phyloP scores from a whole-genome alignment of 345 rosid species.

The Salix suchowensis region DNA sequence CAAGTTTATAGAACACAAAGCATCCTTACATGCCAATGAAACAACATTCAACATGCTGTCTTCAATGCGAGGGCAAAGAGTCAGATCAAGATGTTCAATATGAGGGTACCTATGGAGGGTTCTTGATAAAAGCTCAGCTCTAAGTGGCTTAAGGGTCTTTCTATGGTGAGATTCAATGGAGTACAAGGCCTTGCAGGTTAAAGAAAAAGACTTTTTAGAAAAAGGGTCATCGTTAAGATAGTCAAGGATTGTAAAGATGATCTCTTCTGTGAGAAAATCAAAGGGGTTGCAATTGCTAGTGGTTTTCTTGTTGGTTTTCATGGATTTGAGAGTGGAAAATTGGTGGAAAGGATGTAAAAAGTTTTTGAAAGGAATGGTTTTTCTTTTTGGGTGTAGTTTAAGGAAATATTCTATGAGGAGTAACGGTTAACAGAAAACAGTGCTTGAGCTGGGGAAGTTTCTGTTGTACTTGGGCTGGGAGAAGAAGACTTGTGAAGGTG shows the following conservation, averaged over 20 bases:
- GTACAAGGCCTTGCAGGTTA: constrained; percentile 51
- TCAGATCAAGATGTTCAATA: constrained; percentile 44
- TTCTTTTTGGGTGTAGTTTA: not conserved
- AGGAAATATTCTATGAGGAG: not conserved
- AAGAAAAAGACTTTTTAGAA: constrained; percentile 52
- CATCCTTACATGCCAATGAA: constrained; percentile 20
- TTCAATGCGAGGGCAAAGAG: constrained; percentile 54
- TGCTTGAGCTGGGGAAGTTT: not conserved
- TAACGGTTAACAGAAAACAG: constrained; percentile 17
- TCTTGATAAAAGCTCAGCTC: constrained; percentile 36
- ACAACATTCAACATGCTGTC: constrained; percentile 32
- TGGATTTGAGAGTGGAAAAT: not conserved
- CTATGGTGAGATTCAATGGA: constrained; percentile 46
- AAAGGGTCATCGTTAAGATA: constrained; percentile 36
- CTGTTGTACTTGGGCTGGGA: not conserved
- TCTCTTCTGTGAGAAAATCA: constrained; percentile 53
- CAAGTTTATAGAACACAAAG: constrained; percentile 44
- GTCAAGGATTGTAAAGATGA: constrained; percentile 52
- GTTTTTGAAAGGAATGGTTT: not conserved
- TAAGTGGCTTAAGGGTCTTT: constrained; percentile 47
- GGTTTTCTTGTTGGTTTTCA: constrained; percentile 8
- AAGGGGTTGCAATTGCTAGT: constrained; percentile 18
- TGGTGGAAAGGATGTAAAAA: not conserved
- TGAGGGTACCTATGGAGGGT: constrained; percentile 48
- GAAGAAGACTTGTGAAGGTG: not conserved